A percentile compares a stretch with the other conserved stretches of the same genome.
These are phyloP conservation scores for Pythium utonaiense DNA, from an alignment of 352 stramenopile species.

Conservation along the genomic window DNA sequence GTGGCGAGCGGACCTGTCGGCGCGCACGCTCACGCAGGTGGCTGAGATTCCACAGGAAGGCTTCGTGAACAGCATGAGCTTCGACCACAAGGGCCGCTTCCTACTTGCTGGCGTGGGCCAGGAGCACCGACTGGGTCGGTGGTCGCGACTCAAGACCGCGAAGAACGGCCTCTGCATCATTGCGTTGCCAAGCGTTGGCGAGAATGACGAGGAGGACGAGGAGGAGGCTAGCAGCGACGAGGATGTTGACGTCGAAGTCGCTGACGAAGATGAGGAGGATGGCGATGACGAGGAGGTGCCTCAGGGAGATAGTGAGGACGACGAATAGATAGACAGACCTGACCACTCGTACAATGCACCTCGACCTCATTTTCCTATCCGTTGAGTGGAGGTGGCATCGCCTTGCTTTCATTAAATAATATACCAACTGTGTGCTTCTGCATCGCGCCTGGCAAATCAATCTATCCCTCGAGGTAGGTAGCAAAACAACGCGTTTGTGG, in stretches of 20 bases:
- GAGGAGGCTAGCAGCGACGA: constrained; percentile 15
- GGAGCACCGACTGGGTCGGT: constrained; percentile 91
- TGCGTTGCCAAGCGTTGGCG: constrained; percentile 65
- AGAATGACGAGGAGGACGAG: constrained; percentile 20
- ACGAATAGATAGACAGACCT: constrained; percentile 25
- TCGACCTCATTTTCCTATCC: neutral
- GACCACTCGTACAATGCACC: constrained; percentile 1
- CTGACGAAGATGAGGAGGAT: constrained; percentile 19
- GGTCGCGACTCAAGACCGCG: constrained; percentile 82
- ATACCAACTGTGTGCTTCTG: constrained; percentile 12
- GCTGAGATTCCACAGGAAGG: constrained; percentile 67
- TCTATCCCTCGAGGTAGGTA: neutral
- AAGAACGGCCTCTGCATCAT: constrained; percentile 91
- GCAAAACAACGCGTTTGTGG: neutral
- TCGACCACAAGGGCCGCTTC: constrained; percentile 83
- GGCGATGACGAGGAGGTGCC: neutral
- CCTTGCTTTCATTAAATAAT: constrained; percentile 9
- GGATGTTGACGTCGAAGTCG: constrained; percentile 23
- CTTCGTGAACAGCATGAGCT: constrained; percentile 70
- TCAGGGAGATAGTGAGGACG: constrained; percentile 16
- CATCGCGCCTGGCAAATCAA: neutral
- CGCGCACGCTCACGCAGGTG: constrained; percentile 61
- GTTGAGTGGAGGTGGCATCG: neutral
- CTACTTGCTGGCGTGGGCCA: constrained; percentile 88
- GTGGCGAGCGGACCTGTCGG: constrained; percentile 85